Evolutionary conservation across 148 eudicot genomes (phyloP).

Genomic region (Diospyros kaki): DNA sequence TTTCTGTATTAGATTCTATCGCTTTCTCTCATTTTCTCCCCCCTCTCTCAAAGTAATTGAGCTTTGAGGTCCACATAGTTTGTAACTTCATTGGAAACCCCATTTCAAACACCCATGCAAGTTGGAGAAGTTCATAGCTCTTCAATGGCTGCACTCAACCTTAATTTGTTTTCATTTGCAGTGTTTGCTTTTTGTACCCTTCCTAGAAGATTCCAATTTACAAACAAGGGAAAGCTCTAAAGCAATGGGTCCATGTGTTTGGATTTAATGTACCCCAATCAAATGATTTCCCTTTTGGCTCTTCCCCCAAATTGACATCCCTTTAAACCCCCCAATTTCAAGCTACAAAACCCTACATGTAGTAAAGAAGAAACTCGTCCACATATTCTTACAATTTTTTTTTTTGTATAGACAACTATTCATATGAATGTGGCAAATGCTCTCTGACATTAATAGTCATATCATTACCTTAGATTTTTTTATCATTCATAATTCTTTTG

Average conservation of each 20-base stretch:
- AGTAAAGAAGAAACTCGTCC: background rate
- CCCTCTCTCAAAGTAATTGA: too few relatives aligned
- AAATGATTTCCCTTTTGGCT: conserved; percentile 5
- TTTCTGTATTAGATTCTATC: too few relatives aligned
- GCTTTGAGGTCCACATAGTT: too few relatives aligned
- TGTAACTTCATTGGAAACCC: background rate
- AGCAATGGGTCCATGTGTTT: conserved; percentile 5
- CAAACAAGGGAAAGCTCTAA: conserved; percentile 9
- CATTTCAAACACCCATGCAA: background rate
- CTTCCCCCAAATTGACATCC: background rate
- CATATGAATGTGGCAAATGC: too few relatives aligned
- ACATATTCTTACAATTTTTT: too few relatives aligned
- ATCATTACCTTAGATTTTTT: too few relatives aligned
- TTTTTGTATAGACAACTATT: too few relatives aligned
- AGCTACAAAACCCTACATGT: conserved; percentile 4
- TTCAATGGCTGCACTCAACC: background rate
- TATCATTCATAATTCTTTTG: too few relatives aligned
- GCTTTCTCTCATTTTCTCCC: too few relatives aligned
- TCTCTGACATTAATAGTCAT: too few relatives aligned
- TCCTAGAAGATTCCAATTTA: conserved; percentile 13
- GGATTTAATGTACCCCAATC: background rate
- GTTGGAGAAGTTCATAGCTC: background rate
- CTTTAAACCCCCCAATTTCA: conserved; percentile 4
- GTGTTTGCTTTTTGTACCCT: background rate
- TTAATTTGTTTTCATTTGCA: background rate